Percentiles rank a stretch among this genome's conserved stretches.
Conservation (phyloP, 1,284 basidiomycete species). For the Irpex sp. region DNA sequence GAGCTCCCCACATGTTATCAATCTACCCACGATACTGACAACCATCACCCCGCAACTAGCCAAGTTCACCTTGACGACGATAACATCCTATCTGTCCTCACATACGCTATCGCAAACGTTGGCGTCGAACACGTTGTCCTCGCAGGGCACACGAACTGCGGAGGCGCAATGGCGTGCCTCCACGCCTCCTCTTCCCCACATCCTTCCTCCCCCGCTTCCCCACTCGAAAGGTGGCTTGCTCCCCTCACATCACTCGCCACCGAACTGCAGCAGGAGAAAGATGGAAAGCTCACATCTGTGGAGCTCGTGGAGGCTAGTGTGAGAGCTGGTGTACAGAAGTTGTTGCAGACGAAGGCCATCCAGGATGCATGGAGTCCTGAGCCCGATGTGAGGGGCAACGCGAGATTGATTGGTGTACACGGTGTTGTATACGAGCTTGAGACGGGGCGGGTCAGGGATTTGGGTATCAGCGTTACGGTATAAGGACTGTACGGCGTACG, state of each 20-base stretch:
- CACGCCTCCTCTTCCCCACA: conserved; percentile 14
- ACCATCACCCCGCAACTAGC: conserved; percentile 31
- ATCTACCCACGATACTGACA: background rate
- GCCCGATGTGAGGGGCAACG: conserved; percentile 23
- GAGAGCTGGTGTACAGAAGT: conserved; percentile 69
- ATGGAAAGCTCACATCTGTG: background rate
- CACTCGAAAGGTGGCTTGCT: conserved; percentile 69
- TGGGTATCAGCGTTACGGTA: conserved; percentile 38
- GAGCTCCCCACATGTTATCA: background rate
- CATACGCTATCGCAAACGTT: conserved; percentile 75
- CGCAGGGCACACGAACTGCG: conserved; percentile 80
- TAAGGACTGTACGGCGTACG: background rate
- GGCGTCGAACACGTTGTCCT: conserved; percentile 82
- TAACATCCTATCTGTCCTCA: conserved; percentile 73
- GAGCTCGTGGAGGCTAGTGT: conserved; percentile 75
- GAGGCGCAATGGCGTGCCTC: conserved; percentile 66
- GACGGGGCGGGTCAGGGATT: conserved; percentile 65
- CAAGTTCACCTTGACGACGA: conserved; percentile 80
- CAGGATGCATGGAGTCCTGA: conserved; percentile 57
- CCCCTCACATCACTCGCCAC: conserved; percentile 60
- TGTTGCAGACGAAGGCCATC: conserved; percentile 61
- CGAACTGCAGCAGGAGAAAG: conserved; percentile 23
- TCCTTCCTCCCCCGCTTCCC: conserved; percentile 30
- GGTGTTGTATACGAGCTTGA: conserved; percentile 83
- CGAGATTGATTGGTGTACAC: conserved; percentile 69